Conservation (phyloP, 1,284 basidiomycete species). For the Ustilago esculenta region DNA sequence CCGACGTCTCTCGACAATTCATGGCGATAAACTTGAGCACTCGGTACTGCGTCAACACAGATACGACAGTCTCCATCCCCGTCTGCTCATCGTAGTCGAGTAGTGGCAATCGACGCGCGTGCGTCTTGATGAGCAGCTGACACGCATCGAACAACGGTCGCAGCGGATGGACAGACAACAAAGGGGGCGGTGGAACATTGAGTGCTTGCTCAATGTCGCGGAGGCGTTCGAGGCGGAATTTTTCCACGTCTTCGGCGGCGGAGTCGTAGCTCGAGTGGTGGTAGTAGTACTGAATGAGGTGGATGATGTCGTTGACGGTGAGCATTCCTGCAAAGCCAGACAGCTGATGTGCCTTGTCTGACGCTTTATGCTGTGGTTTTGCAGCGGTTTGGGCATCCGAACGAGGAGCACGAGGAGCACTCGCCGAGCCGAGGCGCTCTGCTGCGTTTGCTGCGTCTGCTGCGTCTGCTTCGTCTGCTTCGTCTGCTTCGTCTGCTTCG, state of each 20-base stretch:
- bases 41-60: slow-evolving; percentile 95
- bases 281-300: slow-evolving; percentile 66
- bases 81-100: slow-evolving; percentile 94
- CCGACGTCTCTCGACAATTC: slow-evolving; percentile 71
- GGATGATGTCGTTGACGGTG: slow-evolving; percentile 66
- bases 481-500: not conserved
- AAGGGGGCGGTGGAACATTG: slow-evolving; percentile 89
- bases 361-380: not conserved
- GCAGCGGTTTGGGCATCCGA: too few relatives aligned
- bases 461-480: not conserved
- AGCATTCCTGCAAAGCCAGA: slow-evolving; percentile 66
- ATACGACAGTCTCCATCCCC: slow-evolving; percentile 92
- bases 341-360: slow-evolving; percentile 32
- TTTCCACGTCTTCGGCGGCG: slow-evolving; percentile 90
- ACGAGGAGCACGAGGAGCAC: too few relatives aligned
- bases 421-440: too few relatives aligned
- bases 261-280: slow-evolving; percentile 75
- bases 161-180: slow-evolving; percentile 84
- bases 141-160: slow-evolving; percentile 90
- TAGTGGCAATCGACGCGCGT: slow-evolving; percentile 90
- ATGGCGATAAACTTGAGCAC: slow-evolving; percentile 98
- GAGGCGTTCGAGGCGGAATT: slow-evolving; percentile 80
- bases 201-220: slow-evolving; percentile 89
- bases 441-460: too few relatives aligned
- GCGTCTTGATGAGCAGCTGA: slow-evolving; percentile 89